Evolutionary conservation across 2,329 filamentous ascomycete genomes (phyloP).

Genomic region (Xylaria sp.): DNA sequence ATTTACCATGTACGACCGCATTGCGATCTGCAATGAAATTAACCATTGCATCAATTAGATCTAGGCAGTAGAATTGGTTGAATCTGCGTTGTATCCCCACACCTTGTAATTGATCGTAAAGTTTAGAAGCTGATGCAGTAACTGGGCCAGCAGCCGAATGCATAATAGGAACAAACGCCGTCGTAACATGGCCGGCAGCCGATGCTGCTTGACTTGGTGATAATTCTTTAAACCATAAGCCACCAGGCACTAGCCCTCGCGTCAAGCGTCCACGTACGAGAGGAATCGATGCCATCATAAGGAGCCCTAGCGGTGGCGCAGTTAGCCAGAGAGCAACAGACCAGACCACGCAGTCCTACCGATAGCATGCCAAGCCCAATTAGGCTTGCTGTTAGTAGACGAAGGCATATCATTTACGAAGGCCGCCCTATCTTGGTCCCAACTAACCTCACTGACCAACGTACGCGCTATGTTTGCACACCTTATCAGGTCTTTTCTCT

Average conservation of each 20-base stretch:
- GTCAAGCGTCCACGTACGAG: background rate
- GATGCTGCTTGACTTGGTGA: background rate
- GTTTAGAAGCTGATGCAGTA: fast-evolving
- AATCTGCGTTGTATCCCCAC: background rate
- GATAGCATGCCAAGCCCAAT: background rate
- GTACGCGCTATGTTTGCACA: background rate
- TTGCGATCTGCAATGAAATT: background rate
- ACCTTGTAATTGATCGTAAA: background rate
- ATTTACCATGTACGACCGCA: background rate
- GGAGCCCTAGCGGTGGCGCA: background rate
- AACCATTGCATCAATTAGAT: background rate
- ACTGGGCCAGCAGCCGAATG: fast-evolving
- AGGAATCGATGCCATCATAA: slow-evolving; percentile 11
- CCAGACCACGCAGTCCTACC: background rate
- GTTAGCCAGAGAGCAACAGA: background rate
- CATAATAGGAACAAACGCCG: no score
- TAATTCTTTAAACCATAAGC: background rate
- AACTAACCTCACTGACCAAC: background rate
- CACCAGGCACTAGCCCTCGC: no score
- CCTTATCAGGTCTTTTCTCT: background rate
- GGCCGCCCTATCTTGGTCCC: background rate
- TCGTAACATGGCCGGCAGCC: background rate
- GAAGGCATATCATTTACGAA: background rate
- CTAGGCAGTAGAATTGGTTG: background rate
- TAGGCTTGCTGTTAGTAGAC: fast-evolving